Evolutionary conservation across 2,329 filamentous ascomycete genomes (phyloP).

Genomic region (Talaromyces sp.): DNA sequence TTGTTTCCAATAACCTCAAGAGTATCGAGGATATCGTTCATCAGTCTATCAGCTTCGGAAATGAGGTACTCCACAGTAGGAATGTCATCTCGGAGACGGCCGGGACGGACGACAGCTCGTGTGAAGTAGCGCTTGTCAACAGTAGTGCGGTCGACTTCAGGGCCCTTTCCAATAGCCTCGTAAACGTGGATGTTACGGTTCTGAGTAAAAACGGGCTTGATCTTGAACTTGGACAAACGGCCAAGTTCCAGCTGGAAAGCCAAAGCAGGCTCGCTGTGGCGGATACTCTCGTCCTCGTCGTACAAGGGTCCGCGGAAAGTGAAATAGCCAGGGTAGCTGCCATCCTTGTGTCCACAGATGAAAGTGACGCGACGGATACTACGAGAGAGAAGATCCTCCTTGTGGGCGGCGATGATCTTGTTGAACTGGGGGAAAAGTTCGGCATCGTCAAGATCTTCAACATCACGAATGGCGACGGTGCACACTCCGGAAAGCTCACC

Average conservation of each 20-base stretch:
- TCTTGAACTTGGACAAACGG: conserved; percentile 92
- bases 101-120: conserved; percentile 88
- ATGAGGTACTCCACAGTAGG: conserved; percentile 98
- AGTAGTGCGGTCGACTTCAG: conserved; percentile 69
- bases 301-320: conserved; percentile 94
- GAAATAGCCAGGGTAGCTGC: conserved; percentile 93
- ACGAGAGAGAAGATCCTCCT: conserved; percentile 75
- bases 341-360: conserved; percentile 91
- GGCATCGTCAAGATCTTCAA: conserved; percentile 76
- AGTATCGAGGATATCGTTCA: conserved; percentile 97
- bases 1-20: conserved; percentile 99
- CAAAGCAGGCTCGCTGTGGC: conserved; percentile 92
- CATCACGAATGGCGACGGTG: conserved; percentile 87
- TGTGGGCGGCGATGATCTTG: conserved; percentile 73
- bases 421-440: conserved; percentile 75
- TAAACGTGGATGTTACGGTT: conserved; percentile 99
- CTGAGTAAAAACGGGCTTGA: conserved; percentile 97
- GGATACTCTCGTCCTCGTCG: conserved; percentile 88
- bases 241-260: conserved; percentile 98
- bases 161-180: conserved; percentile 89
- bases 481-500: conserved; percentile 87
- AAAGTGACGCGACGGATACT: conserved; percentile 89
- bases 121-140: conserved; percentile 90
- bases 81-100: conserved; percentile 92
- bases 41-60: conserved; percentile 90